Evolutionary conservation across 257 asterid species (phyloP).

Genomic region (Buddleja alternifolia): DNA sequence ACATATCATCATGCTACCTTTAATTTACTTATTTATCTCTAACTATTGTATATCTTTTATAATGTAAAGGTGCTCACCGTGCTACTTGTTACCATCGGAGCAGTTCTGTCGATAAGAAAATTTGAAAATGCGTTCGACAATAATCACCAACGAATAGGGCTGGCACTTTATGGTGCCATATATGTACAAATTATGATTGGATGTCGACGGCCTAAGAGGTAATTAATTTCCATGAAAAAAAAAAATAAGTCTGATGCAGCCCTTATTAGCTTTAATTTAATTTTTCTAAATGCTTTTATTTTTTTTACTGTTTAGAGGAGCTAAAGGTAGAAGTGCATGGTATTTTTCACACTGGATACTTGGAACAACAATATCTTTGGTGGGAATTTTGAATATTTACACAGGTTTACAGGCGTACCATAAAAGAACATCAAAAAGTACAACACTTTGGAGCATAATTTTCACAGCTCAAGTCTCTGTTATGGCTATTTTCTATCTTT

Average conservation of each 20-base stretch:
- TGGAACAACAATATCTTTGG: constrained; percentile 62
- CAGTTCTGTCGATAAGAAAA: constrained; percentile 65
- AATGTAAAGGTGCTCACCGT: constrained; percentile 55
- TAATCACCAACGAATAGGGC: constrained; percentile 79
- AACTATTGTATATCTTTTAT: background rate
- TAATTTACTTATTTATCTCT: background rate
- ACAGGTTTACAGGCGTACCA: constrained; percentile 75
- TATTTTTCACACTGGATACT: constrained; percentile 75
- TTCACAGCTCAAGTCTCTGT: constrained; percentile 76
- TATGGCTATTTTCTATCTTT: constrained; percentile 71
- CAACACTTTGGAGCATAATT: constrained; percentile 57
- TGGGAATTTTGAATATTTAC: constrained; percentile 66
- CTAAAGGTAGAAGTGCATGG: constrained; percentile 58
- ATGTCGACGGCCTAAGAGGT: constrained; percentile 74
- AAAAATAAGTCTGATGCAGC: too few species aligned
- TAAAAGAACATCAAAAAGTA: constrained; percentile 56
- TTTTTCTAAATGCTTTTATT: background rate
- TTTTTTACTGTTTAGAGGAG: constrained; percentile 47
- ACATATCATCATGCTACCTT: too few species aligned
- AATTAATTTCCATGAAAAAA: constrained; percentile 8
- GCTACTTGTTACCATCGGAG: constrained; percentile 69
- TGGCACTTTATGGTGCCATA: constrained; percentile 73
- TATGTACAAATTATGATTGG: constrained; percentile 66
- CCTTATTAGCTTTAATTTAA: background rate
- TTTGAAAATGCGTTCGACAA: constrained; percentile 80